Conservation (phyloP, 73 alveolate species). For the Blepharisma japonicum region DNA sequence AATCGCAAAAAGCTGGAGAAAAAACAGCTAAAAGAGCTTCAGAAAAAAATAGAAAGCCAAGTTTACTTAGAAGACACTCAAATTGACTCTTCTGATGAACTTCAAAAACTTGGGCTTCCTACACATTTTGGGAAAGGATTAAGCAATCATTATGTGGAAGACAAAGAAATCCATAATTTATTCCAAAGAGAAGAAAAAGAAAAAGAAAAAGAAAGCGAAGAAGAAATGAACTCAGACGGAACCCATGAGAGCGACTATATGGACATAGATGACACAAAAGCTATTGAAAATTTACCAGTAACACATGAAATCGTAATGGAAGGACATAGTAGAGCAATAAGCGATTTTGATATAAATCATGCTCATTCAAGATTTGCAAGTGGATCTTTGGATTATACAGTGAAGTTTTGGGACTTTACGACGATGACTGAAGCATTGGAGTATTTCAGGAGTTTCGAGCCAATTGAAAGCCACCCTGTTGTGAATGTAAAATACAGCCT, state of each 20-base stretch:
- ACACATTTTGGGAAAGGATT: not conserved
- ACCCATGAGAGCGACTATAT: not conserved
- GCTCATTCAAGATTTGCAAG: conserved; percentile 39
- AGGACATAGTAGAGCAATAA: conserved; percentile 43
- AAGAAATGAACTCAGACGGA: not conserved
- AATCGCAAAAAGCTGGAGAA: not conserved
- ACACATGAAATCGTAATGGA: conserved; percentile 39
- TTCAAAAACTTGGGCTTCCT: not conserved
- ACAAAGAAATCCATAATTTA: no score
- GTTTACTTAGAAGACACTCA: not conserved
- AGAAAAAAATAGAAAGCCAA: not conserved
- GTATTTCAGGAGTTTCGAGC: conserved; percentile 42
- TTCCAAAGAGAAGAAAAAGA: not conserved
- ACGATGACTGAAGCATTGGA: conserved; percentile 42
- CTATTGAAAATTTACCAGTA: conserved; percentile 32
- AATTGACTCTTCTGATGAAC: not conserved
- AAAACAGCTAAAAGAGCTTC: not conserved
- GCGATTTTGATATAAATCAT: conserved; percentile 41
- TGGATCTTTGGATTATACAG: conserved; percentile 41
- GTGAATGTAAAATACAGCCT: conserved; percentile 64
- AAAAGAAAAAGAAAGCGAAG: not conserved
- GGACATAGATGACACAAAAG: conserved; percentile 7
- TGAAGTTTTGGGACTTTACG: conserved; percentile 58
- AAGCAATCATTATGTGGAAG: no score
- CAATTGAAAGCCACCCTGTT: conserved; percentile 78